Percentiles rank a stretch among this genome's conserved stretches.
Conservation (phyloP, 169 alveolate species). For the Eimeria acervulina region DNA sequence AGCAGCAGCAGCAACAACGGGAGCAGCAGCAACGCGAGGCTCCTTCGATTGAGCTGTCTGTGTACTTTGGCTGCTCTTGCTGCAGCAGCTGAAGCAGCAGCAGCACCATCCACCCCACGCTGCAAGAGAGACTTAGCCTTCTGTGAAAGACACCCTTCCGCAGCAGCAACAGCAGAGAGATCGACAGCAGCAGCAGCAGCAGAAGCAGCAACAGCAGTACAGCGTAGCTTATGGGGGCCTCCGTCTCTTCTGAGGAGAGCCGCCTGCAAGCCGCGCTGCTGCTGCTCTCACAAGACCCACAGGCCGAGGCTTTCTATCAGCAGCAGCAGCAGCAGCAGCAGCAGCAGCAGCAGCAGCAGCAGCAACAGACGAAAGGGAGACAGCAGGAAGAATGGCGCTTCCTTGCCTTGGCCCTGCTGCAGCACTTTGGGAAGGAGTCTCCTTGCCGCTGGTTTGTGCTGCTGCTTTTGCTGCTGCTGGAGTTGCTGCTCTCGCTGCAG, state of each 20-base stretch:
- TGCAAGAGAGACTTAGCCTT: background rate
- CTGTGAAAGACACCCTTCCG: background rate
- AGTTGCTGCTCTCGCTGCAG: no score
- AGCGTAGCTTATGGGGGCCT: constrained; percentile 52
- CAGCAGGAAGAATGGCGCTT: constrained; percentile 37
- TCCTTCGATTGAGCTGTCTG: background rate
- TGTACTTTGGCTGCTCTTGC: no score
- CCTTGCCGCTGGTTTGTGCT: constrained; percentile 23
- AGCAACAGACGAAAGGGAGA: background rate
- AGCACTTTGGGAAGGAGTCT: background rate
- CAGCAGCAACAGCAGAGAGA: background rate
- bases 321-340: constrained; percentile 41
- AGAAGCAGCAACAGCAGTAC: background rate
- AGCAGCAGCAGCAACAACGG: background rate
- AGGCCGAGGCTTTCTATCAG: background rate
- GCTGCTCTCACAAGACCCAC: constrained; percentile 2
- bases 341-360: background rate
- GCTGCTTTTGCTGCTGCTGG: background rate
- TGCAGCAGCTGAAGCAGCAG: background rate
- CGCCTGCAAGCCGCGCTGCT: constrained; percentile 49
- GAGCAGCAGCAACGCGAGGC: background rate
- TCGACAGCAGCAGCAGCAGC: no score
- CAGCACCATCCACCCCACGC: constrained; percentile 16
- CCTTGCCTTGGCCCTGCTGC: background rate
- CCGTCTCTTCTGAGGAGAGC: constrained; percentile 18